Evolutionary conservation across 495 filamentous ascomycete genomes (phyloP), one percentile per base, ranked within the genome.

Genomic region (Penicillium paradoxum): DNA sequence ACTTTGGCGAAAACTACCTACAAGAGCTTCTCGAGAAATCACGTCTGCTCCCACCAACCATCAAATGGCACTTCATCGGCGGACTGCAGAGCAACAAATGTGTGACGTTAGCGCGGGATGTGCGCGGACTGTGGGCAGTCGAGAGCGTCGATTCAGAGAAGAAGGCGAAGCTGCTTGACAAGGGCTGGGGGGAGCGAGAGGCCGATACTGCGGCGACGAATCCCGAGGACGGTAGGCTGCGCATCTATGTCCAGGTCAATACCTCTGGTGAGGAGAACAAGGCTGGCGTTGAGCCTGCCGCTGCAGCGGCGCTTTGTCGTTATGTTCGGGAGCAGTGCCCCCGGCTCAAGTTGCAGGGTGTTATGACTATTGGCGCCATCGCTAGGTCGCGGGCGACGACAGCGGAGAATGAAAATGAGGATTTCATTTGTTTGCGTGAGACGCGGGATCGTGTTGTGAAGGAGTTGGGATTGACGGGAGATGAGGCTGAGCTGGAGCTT

Each of bases 321-420:
- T 80, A 85, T 64, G 80, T 96, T 38, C 68, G 76, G 6, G 77
- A 84, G 19, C 66, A 79, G 32, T 96, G 91, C 72, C 84, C 85
- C 2, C 77, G 85, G 64, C 69, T 98, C 27, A 72, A 80, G 37
- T 65, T 98, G 17, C 76, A 86, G 48, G 93, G 93, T 0, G 64
- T 98, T 5, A 98, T 98, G 93, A 98, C 93, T 1, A 97, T 98
- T 61, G 93, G 93, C 1, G 90, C 90, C 15, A 93, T 98, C 63
- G 91, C 89, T 44, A 70, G 91, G 50, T 90, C 85, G 22, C 74
- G 80, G 59, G 87, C 77, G 3, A 83, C 82, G 9, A 84, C 82
- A 19, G 59, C 79, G 6, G 92, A 89, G 54, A 82, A 74, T 17
- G 88, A 92, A 71, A 98, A 98, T 71, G 90, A 91, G 67, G 93